Base-by-base conservation (phyloP, 306 rosid species). In the Quercus parvula region DNA sequence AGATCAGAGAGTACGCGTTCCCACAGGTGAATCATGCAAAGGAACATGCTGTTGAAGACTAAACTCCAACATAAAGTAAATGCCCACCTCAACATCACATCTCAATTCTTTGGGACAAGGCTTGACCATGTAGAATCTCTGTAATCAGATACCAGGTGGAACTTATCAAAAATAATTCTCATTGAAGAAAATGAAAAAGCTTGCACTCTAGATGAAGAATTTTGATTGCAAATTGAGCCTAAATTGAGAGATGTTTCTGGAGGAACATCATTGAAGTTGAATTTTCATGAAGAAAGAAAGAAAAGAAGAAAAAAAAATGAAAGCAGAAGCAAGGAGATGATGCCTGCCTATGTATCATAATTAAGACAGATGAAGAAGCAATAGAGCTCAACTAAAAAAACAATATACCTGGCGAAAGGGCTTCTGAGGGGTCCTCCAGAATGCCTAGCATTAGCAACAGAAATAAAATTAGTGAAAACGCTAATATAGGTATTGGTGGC, bases 81-180 rank as follows among this genome's bases (percentile, higher is more conserved):
- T 18, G 67, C 82, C 66, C 87, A 96, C 99, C 98, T 93, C 98
- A 77, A 93, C 99, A 69, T 96, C 96, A 74, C 99, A 96, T 85
- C 89, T 93, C 92, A 96, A 89, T 81, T 96, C 98, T 78, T 96
- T 96, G 19, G 94, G 92, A 84, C 99, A 96, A 76, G 98, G 97
- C 84, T 93, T 96, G 77, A 92, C 94, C 96, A 91, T 90, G 52
- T 89, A 79, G 59, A 96, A 88, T 86, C 99, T 96, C 99, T 96
- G 98, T 91, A 88, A 74, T 73, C 68, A 70, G 30, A 80, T 18
- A 35, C 58, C 71, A 56, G 28, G 49, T 44, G 24, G 12, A 41
- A 77, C 5, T 28, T 8, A 54, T 63, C 8, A 31, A 62, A 44
- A 8, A 52, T 6, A 72, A 41, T 83, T 79, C 74, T 63, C 46